phyloP scores from a whole-genome alignment of 1,139 yeast genomes.

The Candida mesenterica region DNA sequence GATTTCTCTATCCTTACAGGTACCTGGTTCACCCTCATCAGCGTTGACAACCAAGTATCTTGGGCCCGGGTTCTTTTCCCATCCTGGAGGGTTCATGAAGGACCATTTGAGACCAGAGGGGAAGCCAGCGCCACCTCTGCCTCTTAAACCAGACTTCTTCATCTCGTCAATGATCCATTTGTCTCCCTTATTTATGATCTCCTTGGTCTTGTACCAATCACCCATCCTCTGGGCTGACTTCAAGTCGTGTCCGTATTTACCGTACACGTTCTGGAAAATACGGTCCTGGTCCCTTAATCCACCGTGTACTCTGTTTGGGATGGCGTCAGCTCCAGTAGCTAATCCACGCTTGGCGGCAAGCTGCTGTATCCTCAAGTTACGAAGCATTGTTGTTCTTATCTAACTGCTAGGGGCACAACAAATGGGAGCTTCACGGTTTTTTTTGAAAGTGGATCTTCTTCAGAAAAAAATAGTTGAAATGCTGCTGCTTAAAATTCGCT shows the following conservation, averaged over 20 bases:
- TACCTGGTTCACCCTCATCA: conserved; percentile 93
- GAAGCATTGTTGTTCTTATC: conserved; percentile 13
- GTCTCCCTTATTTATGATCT: conserved; percentile 76
- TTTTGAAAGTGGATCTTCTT: too few relatives aligned
- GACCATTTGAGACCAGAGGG: conserved; percentile 91
- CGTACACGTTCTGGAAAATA: conserved; percentile 79
- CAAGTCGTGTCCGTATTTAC: conserved; percentile 70
- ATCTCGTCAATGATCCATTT: conserved; percentile 85
- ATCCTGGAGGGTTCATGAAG: conserved; percentile 91
- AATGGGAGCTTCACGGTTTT: too few relatives aligned
- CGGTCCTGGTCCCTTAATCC: conserved; percentile 81
- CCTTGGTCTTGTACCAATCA: conserved; percentile 90
- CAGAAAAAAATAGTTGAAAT: conserved; percentile 3
- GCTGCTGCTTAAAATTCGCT: conserved; percentile 18
- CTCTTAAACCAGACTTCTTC: conserved; percentile 81
- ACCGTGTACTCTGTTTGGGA: conserved; percentile 64
- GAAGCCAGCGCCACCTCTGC: conserved; percentile 93
- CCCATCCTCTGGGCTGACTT: conserved; percentile 77
- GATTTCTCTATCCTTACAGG: conserved; percentile 88
- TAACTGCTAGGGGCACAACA: too few relatives aligned
- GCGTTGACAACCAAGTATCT: conserved; percentile 86
- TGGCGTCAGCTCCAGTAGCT: conserved; percentile 48
- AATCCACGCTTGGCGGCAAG: conserved; percentile 27
- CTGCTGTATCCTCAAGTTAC: conserved; percentile 15
- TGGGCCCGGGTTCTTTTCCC: conserved; percentile 87